These are phyloP conservation scores for Trametes polyzona DNA, from an alignment of 1,284 basidiomycete species.

Conservation along the genomic window DNA sequence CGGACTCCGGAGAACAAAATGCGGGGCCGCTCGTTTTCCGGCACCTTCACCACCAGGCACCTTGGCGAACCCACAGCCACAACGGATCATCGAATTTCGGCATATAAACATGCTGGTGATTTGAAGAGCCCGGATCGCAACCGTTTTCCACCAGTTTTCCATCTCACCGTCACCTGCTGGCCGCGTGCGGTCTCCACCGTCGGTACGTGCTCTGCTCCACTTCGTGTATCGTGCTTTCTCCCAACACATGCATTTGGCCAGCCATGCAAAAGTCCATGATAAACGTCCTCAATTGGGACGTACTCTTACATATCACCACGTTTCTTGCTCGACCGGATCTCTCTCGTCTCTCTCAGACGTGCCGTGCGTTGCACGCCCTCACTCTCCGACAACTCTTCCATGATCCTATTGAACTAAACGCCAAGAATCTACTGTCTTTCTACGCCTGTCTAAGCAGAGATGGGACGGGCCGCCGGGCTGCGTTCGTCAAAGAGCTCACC, in stretches of 20 bases:
- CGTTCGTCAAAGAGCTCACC: conserved; percentile 11
- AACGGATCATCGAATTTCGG: too few relatives aligned
- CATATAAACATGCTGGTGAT: background rate
- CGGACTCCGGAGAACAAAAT: too few relatives aligned
- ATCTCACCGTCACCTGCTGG: background rate
- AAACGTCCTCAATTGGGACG: conserved; percentile 14
- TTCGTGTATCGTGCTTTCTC: background rate
- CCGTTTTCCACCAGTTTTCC: background rate
- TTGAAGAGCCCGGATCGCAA: background rate
- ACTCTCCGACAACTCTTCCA: conserved; percentile 7
- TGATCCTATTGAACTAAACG: conserved; percentile 5
- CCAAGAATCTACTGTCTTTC: conserved; percentile 5
- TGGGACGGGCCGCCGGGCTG: background rate
- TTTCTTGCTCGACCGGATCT: conserved; percentile 15
- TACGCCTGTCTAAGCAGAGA: conserved; percentile 7
- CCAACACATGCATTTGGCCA: background rate
- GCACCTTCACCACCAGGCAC: too few relatives aligned
- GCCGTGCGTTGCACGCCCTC: conserved; percentile 4
- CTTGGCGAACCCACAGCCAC: too few relatives aligned
- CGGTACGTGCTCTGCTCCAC: background rate
- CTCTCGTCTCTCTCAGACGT: conserved; percentile 13
- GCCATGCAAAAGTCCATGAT: background rate
- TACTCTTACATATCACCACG: conserved; percentile 11
- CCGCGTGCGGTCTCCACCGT: too few relatives aligned
- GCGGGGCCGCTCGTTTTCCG: too few relatives aligned